A percentile compares a stretch with the other conserved stretches of the same genome.
Evolutionary conservation across 768 basidiomycete species (phyloP).

Genomic region (Mycena olivaceomarginata): DNA sequence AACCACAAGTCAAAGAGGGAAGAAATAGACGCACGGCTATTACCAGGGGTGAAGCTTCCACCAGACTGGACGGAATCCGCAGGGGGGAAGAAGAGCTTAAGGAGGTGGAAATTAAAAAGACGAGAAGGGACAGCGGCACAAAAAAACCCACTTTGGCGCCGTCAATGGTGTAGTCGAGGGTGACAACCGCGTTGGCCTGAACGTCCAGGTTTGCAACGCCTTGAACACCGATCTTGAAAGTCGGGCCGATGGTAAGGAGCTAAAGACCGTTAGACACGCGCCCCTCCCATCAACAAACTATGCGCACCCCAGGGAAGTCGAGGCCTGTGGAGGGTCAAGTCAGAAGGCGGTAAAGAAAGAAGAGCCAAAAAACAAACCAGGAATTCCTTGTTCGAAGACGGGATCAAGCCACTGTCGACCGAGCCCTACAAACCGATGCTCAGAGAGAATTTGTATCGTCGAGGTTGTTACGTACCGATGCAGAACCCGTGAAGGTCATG

Average conservation of each 20-base stretch:
- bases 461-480: conserved; percentile 24
- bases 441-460: background rate
- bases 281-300: background rate
- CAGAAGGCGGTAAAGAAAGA: background rate
- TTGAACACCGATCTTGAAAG: conserved; percentile 58
- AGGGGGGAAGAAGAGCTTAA: conserved; percentile 60
- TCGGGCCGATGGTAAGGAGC: conserved; percentile 63
- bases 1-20: background rate
- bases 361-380: conserved; percentile 37
- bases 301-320: conserved; percentile 56
- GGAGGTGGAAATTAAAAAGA: background rate
- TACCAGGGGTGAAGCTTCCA: conserved; percentile 50
- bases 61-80: conserved; percentile 45
- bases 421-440: conserved; percentile 38
- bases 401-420: conserved; percentile 53
- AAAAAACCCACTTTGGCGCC: conserved; percentile 20
- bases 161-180: conserved; percentile 54
- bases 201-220: conserved; percentile 54
- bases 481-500: conserved; percentile 50
- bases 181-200: conserved; percentile 53
- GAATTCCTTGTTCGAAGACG: conserved; percentile 57
- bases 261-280: conserved; percentile 39
- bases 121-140: background rate
- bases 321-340: conserved; percentile 3
- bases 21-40: conserved; percentile 52